A percentile compares a stretch with the other conserved stretches of the same genome.
Conservation (phyloP, 2,329 filamentous ascomycete genomes). For the Fusarium sp. region DNA sequence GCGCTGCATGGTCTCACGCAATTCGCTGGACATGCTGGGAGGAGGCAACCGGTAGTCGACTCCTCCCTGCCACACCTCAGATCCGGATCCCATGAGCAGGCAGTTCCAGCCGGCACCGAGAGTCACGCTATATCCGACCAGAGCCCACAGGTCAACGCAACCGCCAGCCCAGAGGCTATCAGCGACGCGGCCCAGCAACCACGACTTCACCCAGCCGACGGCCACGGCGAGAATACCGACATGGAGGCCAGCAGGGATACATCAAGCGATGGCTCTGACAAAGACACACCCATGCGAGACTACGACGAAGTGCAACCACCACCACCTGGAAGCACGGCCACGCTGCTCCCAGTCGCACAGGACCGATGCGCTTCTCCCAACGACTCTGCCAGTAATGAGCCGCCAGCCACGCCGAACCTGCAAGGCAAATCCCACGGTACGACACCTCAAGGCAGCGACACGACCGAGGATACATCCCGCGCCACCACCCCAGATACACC, state of each 20-base stretch:
- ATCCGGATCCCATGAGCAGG: neutral
- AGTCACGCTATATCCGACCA: neutral
- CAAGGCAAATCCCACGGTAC: too few species aligned
- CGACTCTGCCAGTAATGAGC: too few species aligned
- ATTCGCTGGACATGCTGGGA: too few species aligned
- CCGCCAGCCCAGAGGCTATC: neutral
- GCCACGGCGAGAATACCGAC: neutral
- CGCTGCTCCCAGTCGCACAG: too few species aligned
- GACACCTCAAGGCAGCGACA: neutral
- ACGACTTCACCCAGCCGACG: neutral
- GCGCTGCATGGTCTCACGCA: too few species aligned
- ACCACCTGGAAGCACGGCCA: too few species aligned
- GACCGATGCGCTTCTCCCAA: too few species aligned
- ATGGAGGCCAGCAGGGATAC: neutral
- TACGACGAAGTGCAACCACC: too few species aligned
- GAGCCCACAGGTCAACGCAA: neutral
- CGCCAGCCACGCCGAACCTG: too few species aligned
- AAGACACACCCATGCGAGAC: neutral
- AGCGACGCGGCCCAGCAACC: neutral
- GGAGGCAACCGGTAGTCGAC: too few species aligned
- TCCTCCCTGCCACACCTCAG: too few species aligned
- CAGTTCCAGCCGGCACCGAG: neutral
- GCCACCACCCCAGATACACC: neutral
- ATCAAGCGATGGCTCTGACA: neutral
- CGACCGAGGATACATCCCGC: neutral